Conservation (phyloP, 345 rosid genomes). For the Boechera retrofracta region DNA sequence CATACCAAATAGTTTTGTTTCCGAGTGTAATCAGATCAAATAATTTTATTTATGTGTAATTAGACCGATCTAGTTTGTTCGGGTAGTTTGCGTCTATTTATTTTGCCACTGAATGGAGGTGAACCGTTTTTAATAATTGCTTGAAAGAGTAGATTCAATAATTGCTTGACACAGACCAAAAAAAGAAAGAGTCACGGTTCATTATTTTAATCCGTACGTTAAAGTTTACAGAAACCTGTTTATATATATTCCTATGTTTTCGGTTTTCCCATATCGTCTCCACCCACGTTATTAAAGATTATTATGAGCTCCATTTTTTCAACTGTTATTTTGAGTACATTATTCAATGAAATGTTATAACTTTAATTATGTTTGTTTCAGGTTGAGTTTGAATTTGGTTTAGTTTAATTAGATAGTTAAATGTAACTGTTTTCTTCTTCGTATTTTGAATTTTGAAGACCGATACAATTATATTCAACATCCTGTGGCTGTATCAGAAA, state of each 20-base stretch:
- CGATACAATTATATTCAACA: no score
- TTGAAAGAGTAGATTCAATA: neutral
- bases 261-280: neutral
- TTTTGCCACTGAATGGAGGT: no score
- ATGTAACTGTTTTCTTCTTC: no score
- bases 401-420: neutral
- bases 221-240: neutral
- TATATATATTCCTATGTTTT: neutral
- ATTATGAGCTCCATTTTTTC: neutral
- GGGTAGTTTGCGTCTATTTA: no score
- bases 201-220: neutral
- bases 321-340: neutral
- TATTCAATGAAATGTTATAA: neutral
- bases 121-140: no score
- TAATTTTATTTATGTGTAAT: no score
- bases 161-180: conserved; percentile 14
- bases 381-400: neutral
- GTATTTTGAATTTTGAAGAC: no score
- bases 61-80: no score
- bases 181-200: conserved; percentile 14
- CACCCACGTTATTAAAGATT: neutral
- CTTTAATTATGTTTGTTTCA: neutral
- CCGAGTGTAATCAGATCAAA: no score
- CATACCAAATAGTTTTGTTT: no score
- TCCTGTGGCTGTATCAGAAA: neutral